These are phyloP conservation scores for Drechslerella dactyloides DNA, from an alignment of 2,329 filamentous ascomycete genomes.

Conservation along the genomic window DNA sequence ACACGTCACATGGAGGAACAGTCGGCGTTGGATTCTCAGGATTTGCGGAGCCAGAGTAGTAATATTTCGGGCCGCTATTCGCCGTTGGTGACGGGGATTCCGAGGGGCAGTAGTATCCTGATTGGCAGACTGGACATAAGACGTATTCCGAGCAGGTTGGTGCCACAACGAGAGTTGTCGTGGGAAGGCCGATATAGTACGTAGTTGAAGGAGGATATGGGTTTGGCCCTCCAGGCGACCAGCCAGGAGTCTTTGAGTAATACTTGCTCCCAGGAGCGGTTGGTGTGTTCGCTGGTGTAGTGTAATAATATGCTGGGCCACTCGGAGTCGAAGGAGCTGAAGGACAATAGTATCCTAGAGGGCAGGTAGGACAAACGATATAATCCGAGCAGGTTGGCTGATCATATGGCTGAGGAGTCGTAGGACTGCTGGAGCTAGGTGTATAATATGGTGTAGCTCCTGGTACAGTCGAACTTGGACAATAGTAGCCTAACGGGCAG, in stretches of 20 bases:
- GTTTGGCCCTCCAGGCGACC: neutral
- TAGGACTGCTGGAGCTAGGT: too few species aligned
- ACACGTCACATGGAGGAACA: constrained; percentile 30
- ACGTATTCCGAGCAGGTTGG: constrained; percentile 45
- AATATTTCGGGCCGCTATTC: constrained; percentile 11
- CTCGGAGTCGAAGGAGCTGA: neutral
- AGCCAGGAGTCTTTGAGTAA: neutral
- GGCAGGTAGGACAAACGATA: neutral
- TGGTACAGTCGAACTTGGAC: neutral
- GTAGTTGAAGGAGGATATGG: constrained; percentile 31
- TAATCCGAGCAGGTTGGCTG: neutral
- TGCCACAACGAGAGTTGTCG: constrained; percentile 29
- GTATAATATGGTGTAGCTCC: neutral
- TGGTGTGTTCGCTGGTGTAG: neutral
- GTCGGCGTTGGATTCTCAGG: constrained; percentile 10
- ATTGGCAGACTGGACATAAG: constrained; percentile 38
- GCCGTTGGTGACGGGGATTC: constrained; percentile 5
- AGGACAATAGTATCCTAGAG: neutral
- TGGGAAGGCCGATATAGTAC: constrained; percentile 37
- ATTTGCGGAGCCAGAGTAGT: constrained; percentile 5
- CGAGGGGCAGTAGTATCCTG: constrained; percentile 30
- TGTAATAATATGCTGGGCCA: constrained; percentile 16
- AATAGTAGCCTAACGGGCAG: constrained; percentile 37
- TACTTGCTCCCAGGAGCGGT: neutral
- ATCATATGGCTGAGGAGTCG: neutral